Conservation (phyloP, 1,284 basidiomycete species). For the Caloboletus inedulis region DNA sequence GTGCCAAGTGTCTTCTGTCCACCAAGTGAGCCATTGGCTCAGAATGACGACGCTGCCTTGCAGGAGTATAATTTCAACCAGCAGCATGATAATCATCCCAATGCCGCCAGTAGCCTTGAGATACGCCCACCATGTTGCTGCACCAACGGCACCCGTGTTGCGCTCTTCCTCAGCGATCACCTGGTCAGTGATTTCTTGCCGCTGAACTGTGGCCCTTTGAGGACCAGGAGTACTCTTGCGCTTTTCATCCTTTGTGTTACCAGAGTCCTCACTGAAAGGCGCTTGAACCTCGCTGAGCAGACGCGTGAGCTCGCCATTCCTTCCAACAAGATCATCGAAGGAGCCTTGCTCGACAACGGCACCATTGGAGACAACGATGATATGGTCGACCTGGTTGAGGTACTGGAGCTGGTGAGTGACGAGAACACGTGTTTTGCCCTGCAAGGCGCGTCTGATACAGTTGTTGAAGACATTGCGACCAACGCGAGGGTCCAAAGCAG, state of each 20-base stretch:
- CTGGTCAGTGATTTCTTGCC: constrained; percentile 35
- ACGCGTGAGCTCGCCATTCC: constrained; percentile 36
- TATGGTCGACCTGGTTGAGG: constrained; percentile 51
- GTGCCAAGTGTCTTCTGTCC: constrained; percentile 35
- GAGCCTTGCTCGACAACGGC: constrained; percentile 42
- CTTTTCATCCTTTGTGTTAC: constrained; percentile 28
- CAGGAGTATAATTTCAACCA: constrained; percentile 17
- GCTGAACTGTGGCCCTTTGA: constrained; percentile 10
- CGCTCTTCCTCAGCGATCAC: constrained; percentile 58
- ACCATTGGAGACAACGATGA: constrained; percentile 50
- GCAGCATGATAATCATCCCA: constrained; percentile 19
- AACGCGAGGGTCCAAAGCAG: constrained; percentile 55
- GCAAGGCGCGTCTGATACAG: constrained; percentile 52
- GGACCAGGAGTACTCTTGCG: constrained; percentile 17
- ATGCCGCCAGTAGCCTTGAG: constrained; percentile 26
- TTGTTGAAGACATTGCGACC: constrained; percentile 60
- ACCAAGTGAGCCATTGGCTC: constrained; percentile 32
- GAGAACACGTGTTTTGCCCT: constrained; percentile 48
- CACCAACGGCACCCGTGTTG: constrained; percentile 51
- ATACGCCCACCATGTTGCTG: constrained; percentile 34
- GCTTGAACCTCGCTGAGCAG: constrained; percentile 36
- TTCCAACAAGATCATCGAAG: constrained; percentile 37
- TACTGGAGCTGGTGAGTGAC: constrained; percentile 63
- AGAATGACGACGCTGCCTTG: constrained; percentile 21
- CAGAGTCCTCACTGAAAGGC: constrained; percentile 32